These are phyloP conservation scores for Blastocystis sp. DNA, from an alignment of 352 stramenopile genomes.

Conservation along the genomic window DNA sequence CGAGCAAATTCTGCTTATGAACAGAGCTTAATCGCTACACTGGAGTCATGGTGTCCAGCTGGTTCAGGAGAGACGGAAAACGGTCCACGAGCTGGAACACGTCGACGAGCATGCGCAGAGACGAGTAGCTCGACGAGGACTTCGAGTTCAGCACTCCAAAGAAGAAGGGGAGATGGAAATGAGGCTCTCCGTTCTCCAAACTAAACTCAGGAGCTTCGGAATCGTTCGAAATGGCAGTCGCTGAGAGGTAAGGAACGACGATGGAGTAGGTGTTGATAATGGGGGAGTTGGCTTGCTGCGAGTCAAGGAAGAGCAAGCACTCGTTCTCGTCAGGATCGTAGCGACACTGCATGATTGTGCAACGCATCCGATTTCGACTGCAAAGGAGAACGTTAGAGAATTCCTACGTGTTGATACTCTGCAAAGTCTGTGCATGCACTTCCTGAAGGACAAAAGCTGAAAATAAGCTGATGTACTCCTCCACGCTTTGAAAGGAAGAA, in stretches of 20 bases:
- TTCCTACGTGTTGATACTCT: conserved; percentile 16
- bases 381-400: background rate
- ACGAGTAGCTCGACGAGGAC: background rate
- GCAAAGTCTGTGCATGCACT: conserved; percentile 41
- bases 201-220: background rate
- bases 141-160: conserved; percentile 34
- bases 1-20: background rate
- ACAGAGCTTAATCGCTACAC: background rate
- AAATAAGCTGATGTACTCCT: conserved; percentile 27
- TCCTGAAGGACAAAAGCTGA: conserved; percentile 27
- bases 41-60: background rate
- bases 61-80: background rate
- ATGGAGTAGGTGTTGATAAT: conserved; percentile 39
- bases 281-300: background rate
- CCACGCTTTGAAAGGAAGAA: conserved; percentile 23
- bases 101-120: background rate
- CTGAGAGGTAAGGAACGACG: background rate
- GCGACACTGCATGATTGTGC: background rate
- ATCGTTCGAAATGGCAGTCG: background rate
- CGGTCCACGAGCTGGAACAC: background rate
- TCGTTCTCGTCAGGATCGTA: conserved; percentile 35
- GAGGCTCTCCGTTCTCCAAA: background rate
- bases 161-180: conserved; percentile 40
- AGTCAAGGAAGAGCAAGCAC: conserved; percentile 8
- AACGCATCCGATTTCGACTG: background rate